Base-by-base conservation (phyloP, 2,329 filamentous ascomycete species). In the Penicillium sp. region DNA sequence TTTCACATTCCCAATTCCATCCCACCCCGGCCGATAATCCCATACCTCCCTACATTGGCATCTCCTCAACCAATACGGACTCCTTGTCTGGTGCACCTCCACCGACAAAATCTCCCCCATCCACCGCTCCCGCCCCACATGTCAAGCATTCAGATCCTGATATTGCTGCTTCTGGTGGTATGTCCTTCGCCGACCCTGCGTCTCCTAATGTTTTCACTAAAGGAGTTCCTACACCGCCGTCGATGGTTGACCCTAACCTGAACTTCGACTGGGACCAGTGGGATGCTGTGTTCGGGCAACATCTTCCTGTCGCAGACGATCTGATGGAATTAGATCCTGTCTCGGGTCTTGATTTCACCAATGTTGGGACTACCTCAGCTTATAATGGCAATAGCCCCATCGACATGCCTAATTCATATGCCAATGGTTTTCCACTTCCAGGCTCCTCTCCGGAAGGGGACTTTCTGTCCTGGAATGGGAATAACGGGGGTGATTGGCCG, bases 191-290 rank as follows among this genome's bases (percentile, higher is more conserved):
- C 51, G 65, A 72, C 16, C 38, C 63, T 9, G 14, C 54, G 8
- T 65, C 63, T 9, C 64, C 65, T 6, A 59, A 58, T 39, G 39
- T 38, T 10, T 57, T 60, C 6, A 50, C 59, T 24, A 50, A 61
- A 20, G 57, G 59, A 11, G 64, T 64, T 24, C 68, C 70, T 26
- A 75, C 72, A 13, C 72, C 70, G 0, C 69, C 71, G 1, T 73
- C 70, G 2, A 70, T 74, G 68, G 62, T 74, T 9, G 74, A 75
- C 20, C 71, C 73, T 9, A 77, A 76, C 44, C 51, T 77, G 20
- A 73, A 76, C 52, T 79, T 79, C 61, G 77, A 79, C 63, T 79
- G 77, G 77, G 77, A 79, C 51, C 72, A 77, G 60, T 79, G 77
- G 77, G 77, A 79, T 50, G 74, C 76, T 7, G 76, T 79, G 2